These are phyloP conservation scores for Hypericum androsaemum DNA, from an alignment of 345 rosid genomes.

Conservation along the genomic window DNA sequence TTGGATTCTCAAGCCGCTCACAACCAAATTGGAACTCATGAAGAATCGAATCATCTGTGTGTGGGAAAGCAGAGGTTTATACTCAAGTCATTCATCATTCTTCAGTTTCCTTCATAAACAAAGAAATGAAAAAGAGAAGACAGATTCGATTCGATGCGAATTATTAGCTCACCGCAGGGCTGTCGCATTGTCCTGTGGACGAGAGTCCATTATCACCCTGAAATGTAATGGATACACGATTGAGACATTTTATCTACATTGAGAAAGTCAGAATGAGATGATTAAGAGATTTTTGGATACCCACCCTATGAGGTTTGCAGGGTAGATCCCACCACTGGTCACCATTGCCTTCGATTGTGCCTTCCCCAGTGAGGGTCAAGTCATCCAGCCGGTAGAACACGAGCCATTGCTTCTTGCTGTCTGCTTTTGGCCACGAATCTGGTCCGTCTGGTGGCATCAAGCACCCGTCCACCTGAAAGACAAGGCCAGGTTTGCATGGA, in stretches of 20 bases:
- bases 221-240: not conserved
- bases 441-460: conserved; percentile 93
- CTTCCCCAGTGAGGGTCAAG: conserved; percentile 60
- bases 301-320: conserved; percentile 96
- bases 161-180: conserved; percentile 80
- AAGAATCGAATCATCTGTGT: conserved; percentile 81
- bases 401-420: conserved; percentile 78
- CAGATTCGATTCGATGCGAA: no score
- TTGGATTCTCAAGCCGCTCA: conserved; percentile 57
- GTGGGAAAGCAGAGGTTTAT: not conserved
- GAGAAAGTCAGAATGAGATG: no score
- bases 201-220: conserved; percentile 70
- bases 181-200: conserved; percentile 56
- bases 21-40: conserved; percentile 81
- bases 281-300: conserved; percentile 15
- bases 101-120: not conserved
- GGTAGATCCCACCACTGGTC: conserved; percentile 98
- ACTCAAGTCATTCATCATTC: not conserved
- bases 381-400: conserved; percentile 66
- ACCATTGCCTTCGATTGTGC: conserved; percentile 92
- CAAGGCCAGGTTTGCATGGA: conserved; percentile 82
- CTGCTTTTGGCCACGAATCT: conserved; percentile 66
- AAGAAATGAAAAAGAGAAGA: no score
- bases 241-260: not conserved
- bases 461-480: conserved; percentile 67